These are phyloP conservation scores for Marasmius fiardii DNA, from an alignment of 1,284 basidiomycete species.

Conservation along the genomic window DNA sequence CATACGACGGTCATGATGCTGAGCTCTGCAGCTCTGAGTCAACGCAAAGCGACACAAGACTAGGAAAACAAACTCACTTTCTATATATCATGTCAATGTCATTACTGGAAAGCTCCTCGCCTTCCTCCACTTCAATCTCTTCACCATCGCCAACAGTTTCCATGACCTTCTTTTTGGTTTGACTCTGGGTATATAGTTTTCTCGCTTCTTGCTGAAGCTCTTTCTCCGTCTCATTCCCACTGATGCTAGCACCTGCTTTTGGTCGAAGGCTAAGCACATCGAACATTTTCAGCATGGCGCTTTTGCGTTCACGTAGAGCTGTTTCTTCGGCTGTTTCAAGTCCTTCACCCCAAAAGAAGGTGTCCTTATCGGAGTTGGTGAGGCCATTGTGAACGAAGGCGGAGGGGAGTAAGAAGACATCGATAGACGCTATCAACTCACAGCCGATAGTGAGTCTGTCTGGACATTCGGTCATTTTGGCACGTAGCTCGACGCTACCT, in stretches of 20 bases:
- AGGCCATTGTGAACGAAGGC: conserved; percentile 57
- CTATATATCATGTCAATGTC: conserved; percentile 81
- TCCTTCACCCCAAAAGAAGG: conserved; percentile 60
- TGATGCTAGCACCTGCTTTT: conserved; percentile 35
- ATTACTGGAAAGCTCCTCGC: conserved; percentile 74
- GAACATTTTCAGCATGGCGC: conserved; percentile 62
- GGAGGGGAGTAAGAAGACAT: conserved; percentile 57
- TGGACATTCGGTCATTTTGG: conserved; percentile 72
- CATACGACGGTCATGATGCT: conserved; percentile 75
- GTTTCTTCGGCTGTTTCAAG: conserved; percentile 76
- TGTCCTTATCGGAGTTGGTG: conserved; percentile 31
- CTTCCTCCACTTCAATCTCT: conserved; percentile 71
- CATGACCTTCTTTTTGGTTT: conserved; percentile 29
- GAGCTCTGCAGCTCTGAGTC: conserved; percentile 59
- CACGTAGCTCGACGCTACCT: conserved; percentile 63
- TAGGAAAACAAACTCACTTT: conserved; percentile 43
- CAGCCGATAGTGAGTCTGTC: conserved; percentile 61
- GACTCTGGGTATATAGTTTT: conserved; percentile 28
- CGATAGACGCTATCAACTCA: conserved; percentile 67
- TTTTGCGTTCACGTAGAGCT: conserved; percentile 72
- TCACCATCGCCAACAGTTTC: conserved; percentile 67
- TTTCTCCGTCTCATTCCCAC: conserved; percentile 30
- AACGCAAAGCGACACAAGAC: background rate
- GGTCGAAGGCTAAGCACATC: conserved; percentile 63
- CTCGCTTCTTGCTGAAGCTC: conserved; percentile 40